These are phyloP conservation scores for Nemophila menziesii DNA, from an alignment of 257 asterid species.

Conservation along the genomic window DNA sequence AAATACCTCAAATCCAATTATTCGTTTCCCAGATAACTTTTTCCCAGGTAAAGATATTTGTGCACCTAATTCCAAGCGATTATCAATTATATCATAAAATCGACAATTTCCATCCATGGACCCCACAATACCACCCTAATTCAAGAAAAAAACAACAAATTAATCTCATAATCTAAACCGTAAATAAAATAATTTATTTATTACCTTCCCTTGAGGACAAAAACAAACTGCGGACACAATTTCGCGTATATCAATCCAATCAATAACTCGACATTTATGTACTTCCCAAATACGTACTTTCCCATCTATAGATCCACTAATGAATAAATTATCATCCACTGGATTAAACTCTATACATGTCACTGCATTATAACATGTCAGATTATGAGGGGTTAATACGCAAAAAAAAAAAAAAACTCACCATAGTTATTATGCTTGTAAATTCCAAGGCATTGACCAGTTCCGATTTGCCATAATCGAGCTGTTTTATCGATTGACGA, in stretches of 20 bases:
- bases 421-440: constrained; percentile 78
- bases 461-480: constrained; percentile 80
- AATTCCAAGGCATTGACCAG: constrained; percentile 52
- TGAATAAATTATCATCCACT: constrained; percentile 56
- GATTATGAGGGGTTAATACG: no score
- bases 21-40: constrained; percentile 56
- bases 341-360: constrained; percentile 84
- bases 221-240: constrained; percentile 72
- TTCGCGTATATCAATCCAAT: constrained; percentile 71
- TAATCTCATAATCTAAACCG: no score
- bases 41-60: constrained; percentile 57
- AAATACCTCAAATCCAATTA: constrained; percentile 83
- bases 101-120: constrained; percentile 75
- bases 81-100: constrained; percentile 53
- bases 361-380: no score
- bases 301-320: constrained; percentile 85
- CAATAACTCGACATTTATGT: constrained; percentile 53
- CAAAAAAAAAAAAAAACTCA: no score
- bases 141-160: no score
- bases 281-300: constrained; percentile 79
- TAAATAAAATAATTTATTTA: no score
- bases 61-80: constrained; percentile 53
- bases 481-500: constrained; percentile 83
- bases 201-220: constrained; percentile 72
- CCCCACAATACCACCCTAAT: constrained; percentile 88